phyloP scores from a whole-genome alignment of 2,329 filamentous ascomycete genomes.

The Dothideomycetes sp. region DNA sequence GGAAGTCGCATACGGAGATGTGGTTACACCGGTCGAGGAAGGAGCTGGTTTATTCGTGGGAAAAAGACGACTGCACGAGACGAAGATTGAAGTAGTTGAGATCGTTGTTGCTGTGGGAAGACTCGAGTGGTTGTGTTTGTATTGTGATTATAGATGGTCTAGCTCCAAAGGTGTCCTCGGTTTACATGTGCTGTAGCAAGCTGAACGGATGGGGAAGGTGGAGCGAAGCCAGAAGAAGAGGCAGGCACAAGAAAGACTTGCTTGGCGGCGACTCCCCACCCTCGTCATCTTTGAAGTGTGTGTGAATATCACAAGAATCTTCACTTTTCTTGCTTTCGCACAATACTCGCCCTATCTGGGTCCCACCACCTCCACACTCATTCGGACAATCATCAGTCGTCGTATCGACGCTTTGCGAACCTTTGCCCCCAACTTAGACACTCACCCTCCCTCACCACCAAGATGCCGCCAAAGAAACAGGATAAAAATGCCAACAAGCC shows the following conservation, averaged over 20 bases:
- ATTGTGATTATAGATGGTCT: no score
- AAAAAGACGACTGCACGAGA: not conserved
- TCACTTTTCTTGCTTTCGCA: not conserved
- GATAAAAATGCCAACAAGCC: slow-evolving; percentile 39
- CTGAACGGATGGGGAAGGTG: not conserved
- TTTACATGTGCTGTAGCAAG: slow-evolving; percentile 1
- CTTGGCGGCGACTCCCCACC: not conserved
- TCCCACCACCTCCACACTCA: slow-evolving; percentile 2
- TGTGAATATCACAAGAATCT: slow-evolving; percentile 2
- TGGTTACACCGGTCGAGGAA: not conserved
- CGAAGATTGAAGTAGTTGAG: no score
- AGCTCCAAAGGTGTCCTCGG: slow-evolving; percentile 9
- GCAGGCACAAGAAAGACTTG: no score
- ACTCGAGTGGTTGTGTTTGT: no score
- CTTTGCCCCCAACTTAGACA: slow-evolving; percentile 12
- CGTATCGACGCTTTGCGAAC: no score
- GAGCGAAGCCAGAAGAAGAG: not conserved
- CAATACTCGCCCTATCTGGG: not conserved
- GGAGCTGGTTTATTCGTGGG: not conserved
- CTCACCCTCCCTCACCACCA: slow-evolving; percentile 28
- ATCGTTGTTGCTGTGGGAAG: no score
- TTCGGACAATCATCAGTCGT: no score
- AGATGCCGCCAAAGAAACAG: slow-evolving; percentile 67
- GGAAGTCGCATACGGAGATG: not conserved
- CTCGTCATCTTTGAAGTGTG: slow-evolving; percentile 11